Conservation (phyloP, 345 rosid species). For the Citrus reticulata region DNA sequence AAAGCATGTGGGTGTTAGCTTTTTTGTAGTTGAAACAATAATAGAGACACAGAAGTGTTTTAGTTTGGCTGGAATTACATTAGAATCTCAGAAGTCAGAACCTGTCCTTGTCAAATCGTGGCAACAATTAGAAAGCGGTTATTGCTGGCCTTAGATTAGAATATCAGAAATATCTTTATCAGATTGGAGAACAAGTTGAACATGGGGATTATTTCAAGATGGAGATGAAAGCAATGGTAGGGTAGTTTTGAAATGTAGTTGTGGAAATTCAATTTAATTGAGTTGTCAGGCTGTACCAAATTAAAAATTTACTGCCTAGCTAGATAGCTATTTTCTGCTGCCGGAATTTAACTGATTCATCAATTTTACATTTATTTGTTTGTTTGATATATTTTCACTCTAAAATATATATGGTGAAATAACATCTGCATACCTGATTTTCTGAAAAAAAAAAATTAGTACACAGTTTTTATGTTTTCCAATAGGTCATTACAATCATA, state of each 20-base stretch:
- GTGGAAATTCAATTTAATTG: neutral
- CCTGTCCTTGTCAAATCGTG: neutral
- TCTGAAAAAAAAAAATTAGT: no score
- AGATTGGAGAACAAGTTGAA: neutral
- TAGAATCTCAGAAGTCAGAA: neutral
- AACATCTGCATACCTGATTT: no score
- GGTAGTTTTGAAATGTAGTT: neutral
- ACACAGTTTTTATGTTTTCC: no score
- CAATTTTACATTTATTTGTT: no score
- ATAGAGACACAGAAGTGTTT: neutral
- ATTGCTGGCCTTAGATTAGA: neutral
- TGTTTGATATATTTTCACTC: no score
- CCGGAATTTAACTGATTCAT: no score
- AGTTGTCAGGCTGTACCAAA: no score
- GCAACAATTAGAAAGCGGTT: neutral
- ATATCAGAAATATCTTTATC: neutral
- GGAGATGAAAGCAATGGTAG: neutral
- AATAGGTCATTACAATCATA: no score
- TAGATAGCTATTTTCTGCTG: no score
- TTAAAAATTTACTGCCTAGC: no score
- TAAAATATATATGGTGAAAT: no score
- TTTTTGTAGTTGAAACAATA: neutral
- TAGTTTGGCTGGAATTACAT: neutral
- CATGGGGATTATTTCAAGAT: neutral
- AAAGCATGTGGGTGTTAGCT: neutral